phyloP scores from a whole-genome alignment of 1,139 yeast genomes.

The Blastobotrys indianensis region DNA sequence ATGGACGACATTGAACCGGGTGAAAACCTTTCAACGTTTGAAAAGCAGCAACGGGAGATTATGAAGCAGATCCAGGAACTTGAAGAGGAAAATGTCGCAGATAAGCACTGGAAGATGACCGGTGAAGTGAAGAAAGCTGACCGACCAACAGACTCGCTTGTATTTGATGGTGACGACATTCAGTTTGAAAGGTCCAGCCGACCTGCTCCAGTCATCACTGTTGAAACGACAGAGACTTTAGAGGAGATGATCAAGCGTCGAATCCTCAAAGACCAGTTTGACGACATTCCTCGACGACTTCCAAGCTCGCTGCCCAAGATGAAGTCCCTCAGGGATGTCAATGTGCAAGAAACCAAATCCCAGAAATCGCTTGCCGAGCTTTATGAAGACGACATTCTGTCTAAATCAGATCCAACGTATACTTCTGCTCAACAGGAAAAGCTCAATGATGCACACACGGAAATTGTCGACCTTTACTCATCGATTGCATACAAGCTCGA shows the following conservation, averaged over 20 bases:
- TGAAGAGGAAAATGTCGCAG: constrained; percentile 84
- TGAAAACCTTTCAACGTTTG: constrained; percentile 62
- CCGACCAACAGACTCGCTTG: constrained; percentile 76
- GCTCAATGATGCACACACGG: constrained; percentile 66
- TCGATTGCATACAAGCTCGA: constrained; percentile 69
- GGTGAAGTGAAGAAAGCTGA: constrained; percentile 84
- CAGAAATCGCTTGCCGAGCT: constrained; percentile 83
- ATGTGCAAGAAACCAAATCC: constrained; percentile 80
- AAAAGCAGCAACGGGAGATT: constrained; percentile 72
- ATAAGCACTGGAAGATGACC: constrained; percentile 88
- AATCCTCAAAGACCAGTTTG: constrained; percentile 67
- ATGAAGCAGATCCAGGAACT: constrained; percentile 70
- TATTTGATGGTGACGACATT: constrained; percentile 44
- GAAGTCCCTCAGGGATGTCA: constrained; percentile 43
- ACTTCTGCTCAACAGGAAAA: constrained; percentile 49
- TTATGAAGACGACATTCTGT: constrained; percentile 74
- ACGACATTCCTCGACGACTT: constrained; percentile 74
- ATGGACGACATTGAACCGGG: constrained; percentile 31
- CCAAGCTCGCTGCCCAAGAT: constrained; percentile 54
- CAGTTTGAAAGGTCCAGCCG: constrained; percentile 72
- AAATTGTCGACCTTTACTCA: constrained; percentile 61
- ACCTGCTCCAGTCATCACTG: constrained; percentile 90
- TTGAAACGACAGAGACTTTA: constrained; percentile 74
- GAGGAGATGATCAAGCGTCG: constrained; percentile 87
- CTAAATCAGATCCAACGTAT: constrained; percentile 37